These are phyloP conservation scores for Clausena lansium DNA, from an alignment of 345 rosid genomes.

Conservation along the genomic window DNA sequence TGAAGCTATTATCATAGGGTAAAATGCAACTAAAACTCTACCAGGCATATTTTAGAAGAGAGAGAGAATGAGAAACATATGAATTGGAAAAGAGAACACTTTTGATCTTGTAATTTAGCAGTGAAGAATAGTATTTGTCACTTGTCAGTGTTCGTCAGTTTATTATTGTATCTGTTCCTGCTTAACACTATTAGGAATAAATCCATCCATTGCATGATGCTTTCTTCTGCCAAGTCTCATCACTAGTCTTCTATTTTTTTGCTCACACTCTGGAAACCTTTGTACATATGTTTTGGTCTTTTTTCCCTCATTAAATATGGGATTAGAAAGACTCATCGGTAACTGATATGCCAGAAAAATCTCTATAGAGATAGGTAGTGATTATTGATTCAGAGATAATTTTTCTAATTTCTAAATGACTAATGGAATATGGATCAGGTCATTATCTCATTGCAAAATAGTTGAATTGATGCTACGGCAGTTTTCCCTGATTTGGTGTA, in stretches of 20 bases:
- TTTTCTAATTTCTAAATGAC: neutral
- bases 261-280: neutral
- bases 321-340: neutral
- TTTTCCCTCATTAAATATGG: neutral
- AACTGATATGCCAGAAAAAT: neutral
- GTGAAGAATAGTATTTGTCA: neutral
- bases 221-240: neutral
- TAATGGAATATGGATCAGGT: neutral
- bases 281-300: no score
- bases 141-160: neutral
- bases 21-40: no score
- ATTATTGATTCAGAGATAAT: no score
- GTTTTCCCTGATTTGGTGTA: neutral
- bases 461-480: slow-evolving; percentile 4
- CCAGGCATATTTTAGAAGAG: neutral
- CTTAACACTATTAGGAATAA: neutral
- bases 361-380: no score
- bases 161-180: neutral
- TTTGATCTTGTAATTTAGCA: neutral
- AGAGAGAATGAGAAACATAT: neutral
- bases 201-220: neutral
- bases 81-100: neutral
- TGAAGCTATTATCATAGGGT: neutral
- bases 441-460: neutral
- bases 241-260: neutral